Evolutionary conservation across 1,284 basidiomycete genomes (phyloP).

Genomic region (Inonotus obliquus): DNA sequence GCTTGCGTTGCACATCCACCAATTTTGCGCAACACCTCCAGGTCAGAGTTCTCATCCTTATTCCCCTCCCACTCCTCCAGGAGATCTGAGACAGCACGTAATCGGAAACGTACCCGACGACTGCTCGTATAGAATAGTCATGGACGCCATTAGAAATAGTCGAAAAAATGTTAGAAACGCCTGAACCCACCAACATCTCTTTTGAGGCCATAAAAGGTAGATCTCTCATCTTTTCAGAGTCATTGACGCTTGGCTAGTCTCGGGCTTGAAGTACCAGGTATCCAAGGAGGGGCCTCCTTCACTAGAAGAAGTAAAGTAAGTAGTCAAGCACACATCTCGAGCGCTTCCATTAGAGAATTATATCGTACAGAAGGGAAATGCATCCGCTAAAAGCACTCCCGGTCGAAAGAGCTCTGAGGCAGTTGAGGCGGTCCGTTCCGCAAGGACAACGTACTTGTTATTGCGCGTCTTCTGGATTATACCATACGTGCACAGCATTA

Average conservation of each 20-base stretch:
- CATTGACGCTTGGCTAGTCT: slow-evolving; percentile 2
- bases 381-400: slow-evolving; percentile 1
- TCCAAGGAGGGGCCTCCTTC: slow-evolving; percentile 16
- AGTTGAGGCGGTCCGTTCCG: background rate
- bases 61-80: background rate
- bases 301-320: background rate
- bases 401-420: background rate
- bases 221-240: slow-evolving; percentile 3
- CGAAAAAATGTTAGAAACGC: too few relatives aligned
- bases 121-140: background rate
- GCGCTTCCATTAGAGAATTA: background rate
- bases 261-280: slow-evolving; percentile 16
- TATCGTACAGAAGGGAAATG: slow-evolving; percentile 9
- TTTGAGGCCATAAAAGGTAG: background rate
- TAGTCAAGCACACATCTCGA: background rate
- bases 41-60: background rate
- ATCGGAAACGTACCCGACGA: background rate
- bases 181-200: background rate
- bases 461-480: background rate
- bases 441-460: slow-evolving; percentile 2
- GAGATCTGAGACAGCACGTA: slow-evolving; percentile 1
- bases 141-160: background rate
- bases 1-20: background rate
- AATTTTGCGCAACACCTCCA: background rate
- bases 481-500: background rate